Base-by-base conservation (phyloP, 768 basidiomycete species). In the Filobasidium wieringae region DNA sequence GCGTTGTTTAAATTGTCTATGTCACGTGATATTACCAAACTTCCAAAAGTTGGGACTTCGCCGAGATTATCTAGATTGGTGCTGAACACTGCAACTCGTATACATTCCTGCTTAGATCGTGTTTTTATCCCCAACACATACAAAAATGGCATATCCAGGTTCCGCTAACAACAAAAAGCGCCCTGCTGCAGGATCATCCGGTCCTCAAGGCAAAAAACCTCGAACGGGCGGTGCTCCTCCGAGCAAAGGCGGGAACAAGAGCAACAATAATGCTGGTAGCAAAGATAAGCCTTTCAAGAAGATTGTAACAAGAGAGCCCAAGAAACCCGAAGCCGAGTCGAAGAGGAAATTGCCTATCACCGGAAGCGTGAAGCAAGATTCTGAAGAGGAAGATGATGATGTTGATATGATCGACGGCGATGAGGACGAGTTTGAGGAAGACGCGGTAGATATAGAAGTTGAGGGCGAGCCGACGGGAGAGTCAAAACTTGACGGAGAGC, bases 391-490 rank as follows among this genome's bases (percentile, higher is more conserved):
- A 22, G 63, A 62, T 62, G 57, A 61, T 17, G 60, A 52, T 55
- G 64, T 60, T 37, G 59, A 61, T 4, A 66, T 70, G 34, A 62
- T 63, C 27, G 65, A 64, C 29, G 60, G 59, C 57, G 59, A 36
- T 14, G 69, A 64, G 7, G 70, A 59, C 5, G 63, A 56, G 0
- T 66, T 59, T 11, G 67, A 64, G 5, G 68, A 64, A 1, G 50
- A 54, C 4, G 59, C 54, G 3, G 51, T 51, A 17, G 55, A 64
- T 2, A 50, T 51, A 11, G 64, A 53, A 15, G 60, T 54, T 7
- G 64, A 47, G 22, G 24, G 64, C 64, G 49, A 63, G 66, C 36
- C 39, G 4, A 27, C 19, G 17, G 9, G 51, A 7, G 24, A 37
- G 2, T 31, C 4, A 14, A 49, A 31, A 1, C 31, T 29, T 8